Percentiles rank a stretch among this genome's conserved stretches.
Conservation (phyloP, 2,329 filamentous ascomycete genomes). For the Calonectria leucothoes region DNA sequence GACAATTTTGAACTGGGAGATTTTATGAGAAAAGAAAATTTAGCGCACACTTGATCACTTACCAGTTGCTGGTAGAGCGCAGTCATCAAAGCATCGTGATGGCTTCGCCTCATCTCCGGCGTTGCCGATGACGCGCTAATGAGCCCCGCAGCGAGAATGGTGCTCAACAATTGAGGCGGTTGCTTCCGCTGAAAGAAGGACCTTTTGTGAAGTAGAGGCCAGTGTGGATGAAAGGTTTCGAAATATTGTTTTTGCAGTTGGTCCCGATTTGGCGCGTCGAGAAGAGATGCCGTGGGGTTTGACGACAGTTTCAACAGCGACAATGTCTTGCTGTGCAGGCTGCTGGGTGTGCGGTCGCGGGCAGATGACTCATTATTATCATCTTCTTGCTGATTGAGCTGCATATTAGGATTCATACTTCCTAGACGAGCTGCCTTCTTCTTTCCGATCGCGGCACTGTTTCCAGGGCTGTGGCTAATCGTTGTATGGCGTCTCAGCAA, state of each 20-base stretch:
- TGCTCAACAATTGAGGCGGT: background rate
- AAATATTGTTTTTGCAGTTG: background rate
- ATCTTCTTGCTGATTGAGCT: too few species aligned
- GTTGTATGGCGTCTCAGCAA: background rate
- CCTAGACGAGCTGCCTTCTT: background rate
- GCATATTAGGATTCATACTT: too few species aligned
- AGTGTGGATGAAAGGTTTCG: background rate
- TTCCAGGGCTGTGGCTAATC: background rate
- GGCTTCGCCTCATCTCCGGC: background rate
- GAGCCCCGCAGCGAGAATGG: background rate
- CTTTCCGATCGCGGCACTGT: too few species aligned
- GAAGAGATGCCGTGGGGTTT: background rate
- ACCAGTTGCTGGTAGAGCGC: background rate
- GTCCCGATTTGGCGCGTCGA: background rate
- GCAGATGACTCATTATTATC: background rate
- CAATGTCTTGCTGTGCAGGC: background rate
- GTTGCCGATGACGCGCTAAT: background rate
- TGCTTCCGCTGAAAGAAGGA: background rate
- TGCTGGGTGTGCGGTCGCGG: too few species aligned
- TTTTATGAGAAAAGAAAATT: background rate
- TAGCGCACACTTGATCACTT: background rate
- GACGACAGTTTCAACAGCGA: background rate
- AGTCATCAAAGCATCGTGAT: background rate
- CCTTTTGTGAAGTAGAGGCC: background rate
- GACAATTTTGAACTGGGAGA: background rate